Conservation (phyloP, 192 early-diverging fungal species). For the Irineochytrium annulatum region DNA sequence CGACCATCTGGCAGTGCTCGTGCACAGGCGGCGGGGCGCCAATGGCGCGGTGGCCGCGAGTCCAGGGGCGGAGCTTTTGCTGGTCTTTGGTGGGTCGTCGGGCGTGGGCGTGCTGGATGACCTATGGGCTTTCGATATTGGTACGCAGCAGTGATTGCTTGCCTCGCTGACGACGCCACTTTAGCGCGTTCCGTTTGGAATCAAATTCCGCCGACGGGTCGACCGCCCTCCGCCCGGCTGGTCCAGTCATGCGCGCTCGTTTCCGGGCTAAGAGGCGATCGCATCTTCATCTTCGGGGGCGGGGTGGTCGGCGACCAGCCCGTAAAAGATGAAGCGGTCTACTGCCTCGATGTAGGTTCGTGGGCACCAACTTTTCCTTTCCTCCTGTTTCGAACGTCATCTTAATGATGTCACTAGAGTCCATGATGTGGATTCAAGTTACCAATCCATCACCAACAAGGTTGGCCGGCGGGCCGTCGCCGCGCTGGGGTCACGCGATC, state of each 20-base stretch:
- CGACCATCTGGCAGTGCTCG: slow-evolving; percentile 27
- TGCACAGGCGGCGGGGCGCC: slow-evolving; percentile 3
- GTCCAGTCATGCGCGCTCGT: slow-evolving; percentile 27
- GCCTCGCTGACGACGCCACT: not conserved
- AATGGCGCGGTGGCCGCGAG: not conserved
- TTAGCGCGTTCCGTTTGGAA: slow-evolving; percentile 20
- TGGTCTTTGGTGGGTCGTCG: slow-evolving; percentile 33
- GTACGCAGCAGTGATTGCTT: slow-evolving; percentile 10
- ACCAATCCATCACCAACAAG: not conserved
- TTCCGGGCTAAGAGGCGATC: not conserved
- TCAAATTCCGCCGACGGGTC: slow-evolving; percentile 18
- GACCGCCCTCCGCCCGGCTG: slow-evolving; percentile 19
- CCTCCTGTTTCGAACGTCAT: not conserved
- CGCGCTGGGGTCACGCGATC: not conserved
- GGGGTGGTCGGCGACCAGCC: slow-evolving; percentile 21
- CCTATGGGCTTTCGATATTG: slow-evolving; percentile 33
- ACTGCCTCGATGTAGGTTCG: slow-evolving; percentile 39
- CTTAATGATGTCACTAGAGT: not conserved
- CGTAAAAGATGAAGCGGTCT: slow-evolving; percentile 23
- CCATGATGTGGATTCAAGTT: slow-evolving; percentile 1
- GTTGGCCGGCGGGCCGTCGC: not conserved
- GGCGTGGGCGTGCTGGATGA: slow-evolving; percentile 25
- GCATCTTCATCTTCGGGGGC: slow-evolving; percentile 37
- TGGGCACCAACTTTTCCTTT: not conserved
- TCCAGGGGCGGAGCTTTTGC: slow-evolving; percentile 1